Base-by-base conservation (phyloP, 176 grass and related monocot genomes). In the Aegilops speltoides region DNA sequence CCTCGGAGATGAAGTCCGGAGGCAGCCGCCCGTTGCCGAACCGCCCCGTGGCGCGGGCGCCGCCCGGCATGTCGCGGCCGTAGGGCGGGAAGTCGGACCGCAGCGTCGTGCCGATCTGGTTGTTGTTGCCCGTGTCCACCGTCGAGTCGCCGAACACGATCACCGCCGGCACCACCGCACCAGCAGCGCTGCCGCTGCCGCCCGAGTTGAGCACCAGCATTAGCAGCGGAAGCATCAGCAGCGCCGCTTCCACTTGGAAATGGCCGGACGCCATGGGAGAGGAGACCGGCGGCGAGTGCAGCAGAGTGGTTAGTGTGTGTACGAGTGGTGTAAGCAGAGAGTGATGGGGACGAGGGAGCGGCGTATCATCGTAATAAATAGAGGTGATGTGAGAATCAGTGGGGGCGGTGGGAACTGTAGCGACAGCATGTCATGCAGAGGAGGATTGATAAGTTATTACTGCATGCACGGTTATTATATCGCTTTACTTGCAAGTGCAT, bases 141-240 rank as follows among this genome's bases (percentile, higher is more conserved):
- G 96, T 96, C 61, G 93, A 98, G 88, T 96, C 93, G 0, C 96
- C 96, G 90, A 98, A 98, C 65, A 96, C 94, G 82, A 98, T 96
- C 84, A 94, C 65, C 36, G 96, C 96, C 12, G 96, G 88, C 45
- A 98, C 85, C 2, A 7, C 14, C 37, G 29, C 67, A 14, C 17
- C 9, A 7, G 16, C 15, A 4, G 1, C 6, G 11, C 41, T 3
- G 24, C 69, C n/a, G 24, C 31, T 31, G 31, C 25, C 5, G 25
- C 8, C 5, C 11, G 0, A 3, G 41, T 7, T 26, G 8, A 83
- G 23, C 8, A 2, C 32, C 5, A 20, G 4, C 57, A 26, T 4
- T 28, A 11, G 8, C 36, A 56, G 8, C 4, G 41, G 3, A 12
- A 75, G 2, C n/a, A 19, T 5, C 43, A 8, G 19, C 64, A 7